A percentile compares a stretch with the other conserved stretches of the same genome.
Evolutionary conservation across 352 stramenopile genomes (phyloP).

Genomic region (Salisapilia sapeloensis): DNA sequence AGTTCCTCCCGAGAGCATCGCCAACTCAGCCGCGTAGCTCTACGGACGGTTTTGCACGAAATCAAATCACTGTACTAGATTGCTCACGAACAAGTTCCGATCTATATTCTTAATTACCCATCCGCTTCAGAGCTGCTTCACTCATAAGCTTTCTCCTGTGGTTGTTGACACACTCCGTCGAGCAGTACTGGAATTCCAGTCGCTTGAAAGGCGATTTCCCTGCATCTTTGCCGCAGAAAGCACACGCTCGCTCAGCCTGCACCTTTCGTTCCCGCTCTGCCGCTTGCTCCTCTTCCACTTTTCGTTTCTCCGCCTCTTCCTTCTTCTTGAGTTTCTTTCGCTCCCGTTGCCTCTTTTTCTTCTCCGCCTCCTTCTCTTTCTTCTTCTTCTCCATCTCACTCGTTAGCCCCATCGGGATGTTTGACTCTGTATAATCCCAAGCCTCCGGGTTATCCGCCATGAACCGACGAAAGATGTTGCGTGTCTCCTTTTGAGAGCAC

Average conservation of each 20-base stretch:
- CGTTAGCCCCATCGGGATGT: constrained; percentile 61
- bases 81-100: too few relatives aligned
- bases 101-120: constrained; percentile 17
- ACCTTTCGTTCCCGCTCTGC: constrained; percentile 60
- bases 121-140: constrained; percentile 75
- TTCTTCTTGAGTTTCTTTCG: constrained; percentile 86
- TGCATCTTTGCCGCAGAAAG: constrained; percentile 65
- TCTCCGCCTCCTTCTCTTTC: constrained; percentile 78
- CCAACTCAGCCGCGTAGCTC: too few relatives aligned
- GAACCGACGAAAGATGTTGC: constrained; percentile 85
- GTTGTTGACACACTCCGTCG: constrained; percentile 83
- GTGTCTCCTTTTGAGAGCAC: constrained; percentile 69
- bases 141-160: constrained; percentile 90
- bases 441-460: constrained; percentile 63
- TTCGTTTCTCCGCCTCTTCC: constrained; percentile 43
- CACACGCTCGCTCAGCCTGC: constrained; percentile 49
- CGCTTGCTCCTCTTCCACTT: constrained; percentile 36
- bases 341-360: constrained; percentile 67
- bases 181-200: constrained; percentile 90
- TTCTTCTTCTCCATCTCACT: constrained; percentile 74
- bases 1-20: too few relatives aligned
- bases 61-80: too few relatives aligned
- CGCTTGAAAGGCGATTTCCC: constrained; percentile 82
- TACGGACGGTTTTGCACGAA: too few relatives aligned
- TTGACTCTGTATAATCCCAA: constrained; percentile 53